phyloP scores from a whole-genome alignment of 2,329 filamentous ascomycete genomes.

The Penicillium sp. region DNA sequence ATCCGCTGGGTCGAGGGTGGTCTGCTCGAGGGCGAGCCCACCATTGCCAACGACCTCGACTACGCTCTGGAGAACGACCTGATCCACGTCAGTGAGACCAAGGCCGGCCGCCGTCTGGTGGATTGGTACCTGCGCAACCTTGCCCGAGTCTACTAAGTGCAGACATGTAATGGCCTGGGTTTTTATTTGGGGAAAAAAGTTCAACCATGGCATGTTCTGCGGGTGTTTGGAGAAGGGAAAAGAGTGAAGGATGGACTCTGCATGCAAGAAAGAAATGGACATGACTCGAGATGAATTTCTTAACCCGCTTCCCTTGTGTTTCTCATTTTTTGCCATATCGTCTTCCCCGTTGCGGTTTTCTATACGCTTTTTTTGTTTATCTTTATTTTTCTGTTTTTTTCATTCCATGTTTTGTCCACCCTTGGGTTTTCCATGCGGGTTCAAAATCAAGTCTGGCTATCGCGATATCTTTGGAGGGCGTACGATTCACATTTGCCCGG shows the following conservation, averaged over 20 bases:
- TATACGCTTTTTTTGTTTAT: slow-evolving; percentile 12
- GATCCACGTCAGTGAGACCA: slow-evolving; percentile 98
- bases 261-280: slow-evolving; percentile 24
- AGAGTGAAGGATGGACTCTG: slow-evolving; percentile 21
- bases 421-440: slow-evolving; percentile 12
- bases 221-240: slow-evolving; percentile 14
- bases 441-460: slow-evolving; percentile 22
- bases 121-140: slow-evolving; percentile 99
- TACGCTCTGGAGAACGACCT: slow-evolving; percentile 95
- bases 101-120: slow-evolving; percentile 93
- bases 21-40: slow-evolving; percentile 82
- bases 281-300: slow-evolving; percentile 28
- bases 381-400: slow-evolving; percentile 11
- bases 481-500: slow-evolving; percentile 23
- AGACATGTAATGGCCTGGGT: background rate
- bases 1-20: slow-evolving; percentile 88
- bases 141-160: slow-evolving; percentile 76
- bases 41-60: slow-evolving; percentile 92
- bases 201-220: slow-evolving; percentile 1
- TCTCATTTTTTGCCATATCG: slow-evolving; percentile 17
- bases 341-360: slow-evolving; percentile 11
- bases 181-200: background rate
- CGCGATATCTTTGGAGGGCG: slow-evolving; percentile 24
- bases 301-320: slow-evolving; percentile 20
- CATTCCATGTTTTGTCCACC: slow-evolving; percentile 6